Conservation (phyloP, 495 filamentous ascomycete genomes). For the Aspergillus cristatus region DNA sequence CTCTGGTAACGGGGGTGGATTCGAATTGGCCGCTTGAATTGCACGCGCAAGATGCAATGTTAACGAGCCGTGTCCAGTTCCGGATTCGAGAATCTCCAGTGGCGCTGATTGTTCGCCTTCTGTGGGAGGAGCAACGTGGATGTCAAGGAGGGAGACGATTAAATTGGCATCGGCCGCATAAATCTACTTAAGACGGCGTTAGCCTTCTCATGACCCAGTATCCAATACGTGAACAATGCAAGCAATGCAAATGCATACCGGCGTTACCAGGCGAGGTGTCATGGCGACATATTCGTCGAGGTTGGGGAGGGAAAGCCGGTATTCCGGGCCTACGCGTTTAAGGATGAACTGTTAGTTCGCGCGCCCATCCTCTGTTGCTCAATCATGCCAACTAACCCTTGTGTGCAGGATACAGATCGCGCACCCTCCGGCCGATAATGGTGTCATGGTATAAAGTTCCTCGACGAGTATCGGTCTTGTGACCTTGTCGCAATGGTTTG, state of each 20-base stretch:
- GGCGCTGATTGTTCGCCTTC: constrained; percentile 13
- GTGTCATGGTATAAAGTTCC: constrained; percentile 47
- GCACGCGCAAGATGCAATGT: constrained; percentile 66
- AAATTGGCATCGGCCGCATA: constrained; percentile 63
- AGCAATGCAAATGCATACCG: constrained; percentile 38
- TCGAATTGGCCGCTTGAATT: constrained; percentile 61
- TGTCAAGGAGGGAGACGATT: constrained; percentile 65
- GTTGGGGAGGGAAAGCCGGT: constrained; percentile 52
- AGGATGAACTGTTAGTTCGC: not conserved
- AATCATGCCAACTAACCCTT: constrained; percentile 27
- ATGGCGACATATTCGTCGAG: constrained; percentile 61
- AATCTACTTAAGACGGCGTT: constrained; percentile 41
- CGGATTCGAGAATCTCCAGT: constrained; percentile 70
- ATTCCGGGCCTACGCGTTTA: constrained; percentile 27
- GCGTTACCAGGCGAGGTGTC: constrained; percentile 59
- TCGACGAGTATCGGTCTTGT: constrained; percentile 35
- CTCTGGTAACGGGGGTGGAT: constrained; percentile 24
- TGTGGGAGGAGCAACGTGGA: constrained; percentile 45
- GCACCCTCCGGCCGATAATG: constrained; percentile 53
- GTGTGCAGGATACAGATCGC: constrained; percentile 44
- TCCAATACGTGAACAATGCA: not conserved
- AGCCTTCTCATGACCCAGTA: constrained; percentile 8
- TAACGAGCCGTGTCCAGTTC: constrained; percentile 69
- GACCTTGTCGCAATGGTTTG: constrained; percentile 36
- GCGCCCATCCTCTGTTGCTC: not conserved